Base-by-base conservation (phyloP, 306 rosid genomes). In the Elaeagnus macrophylla region DNA sequence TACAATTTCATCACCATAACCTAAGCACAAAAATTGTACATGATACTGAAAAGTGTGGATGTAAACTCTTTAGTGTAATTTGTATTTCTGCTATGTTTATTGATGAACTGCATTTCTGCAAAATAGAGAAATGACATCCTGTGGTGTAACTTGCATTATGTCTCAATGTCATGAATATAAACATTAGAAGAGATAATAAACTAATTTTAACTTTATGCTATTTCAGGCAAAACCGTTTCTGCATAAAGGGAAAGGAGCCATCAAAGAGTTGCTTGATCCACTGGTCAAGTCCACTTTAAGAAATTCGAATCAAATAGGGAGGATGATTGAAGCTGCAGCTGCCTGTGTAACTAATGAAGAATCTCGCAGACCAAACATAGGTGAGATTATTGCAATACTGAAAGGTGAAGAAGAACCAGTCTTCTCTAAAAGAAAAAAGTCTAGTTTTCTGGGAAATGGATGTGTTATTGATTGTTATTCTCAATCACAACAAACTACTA, bases 171-270 rank as follows among this genome's bases (percentile, higher is more conserved):
- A 9, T 16, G 5, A 37, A 10, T 37, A 56, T 6, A 35, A 46
- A 15, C 44, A 37, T 52, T 19, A 41, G 52, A 13, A 49, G 52
- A 53, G 43, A 54, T 45, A 37, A 52, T 25, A 39, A 38, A 39
- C 40, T 46, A 18, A 36, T 18, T 45, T 45, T 25, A 53, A 35
- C 37, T 45, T 45, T 14, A 51, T 63, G 50, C 15, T 56, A 56
- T 41, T 64, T 54, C 83, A 91, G 97, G 97, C 95, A 50, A 91
- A 86, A 74, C 96, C 97, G 42, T 75, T 80, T 50, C 61, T 91
- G 67, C 83, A 77, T 60, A 86, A 82, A 65, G 94, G 97, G 44
- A 80, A 84, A 73, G 96, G 85, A 57, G 89, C 95, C 64, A 84
- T 86, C 3, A 82, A 79, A 35, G 96, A 86, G 78, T 71, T 91